phyloP scores from a whole-genome alignment of 2,329 filamentous ascomycete genomes.

The Alternaria panax region DNA sequence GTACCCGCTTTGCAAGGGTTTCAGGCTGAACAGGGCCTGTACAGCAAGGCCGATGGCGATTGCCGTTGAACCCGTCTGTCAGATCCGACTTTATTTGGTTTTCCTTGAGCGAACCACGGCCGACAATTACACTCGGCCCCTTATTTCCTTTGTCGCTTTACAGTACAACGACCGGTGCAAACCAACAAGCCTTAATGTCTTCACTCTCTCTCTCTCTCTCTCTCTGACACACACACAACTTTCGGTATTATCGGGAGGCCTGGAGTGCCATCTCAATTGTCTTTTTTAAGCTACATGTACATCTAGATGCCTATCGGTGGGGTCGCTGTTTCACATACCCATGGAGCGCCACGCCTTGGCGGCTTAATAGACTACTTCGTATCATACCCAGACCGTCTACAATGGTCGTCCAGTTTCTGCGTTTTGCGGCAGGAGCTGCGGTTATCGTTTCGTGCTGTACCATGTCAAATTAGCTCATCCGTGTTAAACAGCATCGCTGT shows the following conservation, averaged over 20 bases:
- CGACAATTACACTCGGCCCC: not conserved
- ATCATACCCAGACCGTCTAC: conserved; percentile 13
- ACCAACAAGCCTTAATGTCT: conserved; percentile 29
- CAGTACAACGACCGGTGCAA: conserved; percentile 27
- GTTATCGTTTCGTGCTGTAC: not conserved
- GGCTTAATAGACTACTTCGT: conserved; percentile 40
- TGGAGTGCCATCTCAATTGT: conserved; percentile 13
- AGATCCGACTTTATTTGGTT: conserved; percentile 5
- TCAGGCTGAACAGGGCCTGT: conserved; percentile 37
- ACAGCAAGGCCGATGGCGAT: conserved; percentile 7
- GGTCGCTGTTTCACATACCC: conserved; percentile 32
- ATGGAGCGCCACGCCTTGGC: conserved; percentile 30
- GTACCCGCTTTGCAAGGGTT: conserved; percentile 35
- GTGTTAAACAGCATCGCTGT: not conserved
- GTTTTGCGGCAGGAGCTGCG: conserved; percentile 3
- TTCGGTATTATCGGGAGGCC: conserved; percentile 29
- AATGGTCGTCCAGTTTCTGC: not conserved
- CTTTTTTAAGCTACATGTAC: conserved; percentile 24
- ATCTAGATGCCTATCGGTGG: conserved; percentile 23
- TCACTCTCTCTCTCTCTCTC: conserved; percentile 22
- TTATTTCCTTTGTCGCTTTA: conserved; percentile 5
- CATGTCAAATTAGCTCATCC: conserved; percentile 1
- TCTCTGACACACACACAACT: no score
- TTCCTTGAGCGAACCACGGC: not conserved
- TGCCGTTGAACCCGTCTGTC: conserved; percentile 1